Percentiles rank a stretch among this genome's conserved stretches.
phyloP scores from a whole-genome alignment of 495 filamentous ascomycete genomes.

The Trichocladium uniseriatum region DNA sequence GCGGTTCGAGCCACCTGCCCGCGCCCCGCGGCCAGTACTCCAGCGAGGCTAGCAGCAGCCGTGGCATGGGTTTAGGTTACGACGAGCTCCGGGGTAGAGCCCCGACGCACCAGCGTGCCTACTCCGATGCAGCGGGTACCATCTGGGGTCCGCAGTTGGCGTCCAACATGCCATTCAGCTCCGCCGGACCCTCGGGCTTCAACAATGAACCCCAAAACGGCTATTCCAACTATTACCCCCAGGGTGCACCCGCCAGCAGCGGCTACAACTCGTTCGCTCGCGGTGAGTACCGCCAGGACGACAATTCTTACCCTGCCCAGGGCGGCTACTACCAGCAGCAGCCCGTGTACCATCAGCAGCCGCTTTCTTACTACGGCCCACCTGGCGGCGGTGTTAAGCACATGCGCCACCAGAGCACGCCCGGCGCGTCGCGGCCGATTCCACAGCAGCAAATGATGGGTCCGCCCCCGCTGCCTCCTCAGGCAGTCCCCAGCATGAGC shows the following conservation, averaged over 20 bases:
- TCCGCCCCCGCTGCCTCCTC: no score
- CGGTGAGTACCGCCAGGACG: neutral
- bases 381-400: constrained; percentile 20
- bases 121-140: neutral
- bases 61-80: neutral
- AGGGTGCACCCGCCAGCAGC: neutral
- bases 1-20: neutral
- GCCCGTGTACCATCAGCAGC: neutral
- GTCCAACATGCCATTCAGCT: neutral
- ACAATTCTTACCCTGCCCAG: neutral
- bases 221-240: neutral
- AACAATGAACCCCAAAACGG: neutral
- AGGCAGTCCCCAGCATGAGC: no score
- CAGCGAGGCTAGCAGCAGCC: neutral
- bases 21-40: neutral
- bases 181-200: neutral
- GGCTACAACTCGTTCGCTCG: neutral
- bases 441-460: neutral
- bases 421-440: constrained; percentile 8
- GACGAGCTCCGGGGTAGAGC: neutral
- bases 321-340: neutral
- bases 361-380: neutral
- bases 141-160: no score
- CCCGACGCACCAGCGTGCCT: constrained; percentile 2
- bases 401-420: constrained; percentile 29